These are phyloP conservation scores for Candida schatavii DNA, from an alignment of 805 yeast species.

Conservation along the genomic window DNA sequence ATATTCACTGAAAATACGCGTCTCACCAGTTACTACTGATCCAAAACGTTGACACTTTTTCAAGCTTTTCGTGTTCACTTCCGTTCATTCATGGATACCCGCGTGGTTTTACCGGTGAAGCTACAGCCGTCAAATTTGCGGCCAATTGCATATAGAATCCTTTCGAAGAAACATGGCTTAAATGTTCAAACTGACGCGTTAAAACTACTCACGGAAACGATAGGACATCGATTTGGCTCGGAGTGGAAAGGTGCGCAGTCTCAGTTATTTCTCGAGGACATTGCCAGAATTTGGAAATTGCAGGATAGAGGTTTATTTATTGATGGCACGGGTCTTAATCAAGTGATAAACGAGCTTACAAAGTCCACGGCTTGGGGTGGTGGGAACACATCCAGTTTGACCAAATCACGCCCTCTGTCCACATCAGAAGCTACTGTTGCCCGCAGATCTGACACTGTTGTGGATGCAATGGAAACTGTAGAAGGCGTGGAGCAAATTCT, in stretches of 20 bases:
- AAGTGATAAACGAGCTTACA: constrained; percentile 58
- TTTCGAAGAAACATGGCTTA: constrained; percentile 90
- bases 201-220: constrained; percentile 63
- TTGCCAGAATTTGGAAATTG: constrained; percentile 82
- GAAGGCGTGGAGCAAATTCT: constrained; percentile 5
- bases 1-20: too few species aligned
- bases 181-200: constrained; percentile 87
- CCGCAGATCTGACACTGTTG: constrained; percentile 20
- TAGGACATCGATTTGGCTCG: constrained; percentile 76
- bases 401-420: neutral
- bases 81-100: constrained; percentile 21
- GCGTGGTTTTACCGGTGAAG: constrained; percentile 64
- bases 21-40: too few species aligned
- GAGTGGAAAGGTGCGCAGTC: constrained; percentile 78
- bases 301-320: constrained; percentile 86
- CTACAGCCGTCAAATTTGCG: constrained; percentile 80
- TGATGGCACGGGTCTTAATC: constrained; percentile 67
- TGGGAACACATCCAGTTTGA: neutral
- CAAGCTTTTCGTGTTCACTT: too few species aligned
- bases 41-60: too few species aligned
- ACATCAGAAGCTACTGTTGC: neutral
- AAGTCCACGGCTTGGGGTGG: neutral
- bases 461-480: constrained; percentile 8
- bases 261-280: constrained; percentile 65
- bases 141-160: constrained; percentile 85